Evolutionary conservation across 768 basidiomycete species (phyloP).

Genomic region (Trametopsis cervina): DNA sequence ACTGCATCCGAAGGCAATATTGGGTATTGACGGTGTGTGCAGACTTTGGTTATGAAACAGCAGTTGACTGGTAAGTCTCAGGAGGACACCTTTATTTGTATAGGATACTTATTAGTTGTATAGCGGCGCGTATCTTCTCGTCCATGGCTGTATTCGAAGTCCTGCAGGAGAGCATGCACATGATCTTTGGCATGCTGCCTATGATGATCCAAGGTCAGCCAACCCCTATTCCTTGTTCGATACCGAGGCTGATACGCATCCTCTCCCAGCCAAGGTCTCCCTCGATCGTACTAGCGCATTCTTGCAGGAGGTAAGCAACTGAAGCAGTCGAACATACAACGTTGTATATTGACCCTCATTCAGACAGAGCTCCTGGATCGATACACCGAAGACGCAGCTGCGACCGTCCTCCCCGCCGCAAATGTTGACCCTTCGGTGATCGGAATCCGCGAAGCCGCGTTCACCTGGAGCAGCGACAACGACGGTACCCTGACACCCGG

Average conservation of each 20-base stretch:
- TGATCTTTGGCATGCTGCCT: constrained; percentile 20
- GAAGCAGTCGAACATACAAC: neutral
- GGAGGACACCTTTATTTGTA: neutral
- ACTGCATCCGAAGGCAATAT: neutral
- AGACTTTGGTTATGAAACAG: constrained; percentile 31
- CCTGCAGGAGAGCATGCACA: constrained; percentile 13
- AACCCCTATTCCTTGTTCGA: neutral
- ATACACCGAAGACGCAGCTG: constrained; percentile 6
- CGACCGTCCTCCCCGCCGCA: neutral
- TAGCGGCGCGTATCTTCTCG: constrained; percentile 12
- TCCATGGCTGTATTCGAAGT: constrained; percentile 17
- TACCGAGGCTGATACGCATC: too few relatives aligned
- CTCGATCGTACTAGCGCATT: constrained; percentile 35
- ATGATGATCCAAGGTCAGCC: constrained; percentile 14
- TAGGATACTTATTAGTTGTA: neutral
- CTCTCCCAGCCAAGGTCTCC: constrained; percentile 27
- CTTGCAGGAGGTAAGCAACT: constrained; percentile 21
- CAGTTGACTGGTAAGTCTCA: constrained; percentile 21
- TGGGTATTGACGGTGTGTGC: neutral
- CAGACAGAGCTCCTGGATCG: constrained; percentile 27
- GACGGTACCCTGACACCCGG: constrained; percentile 10
- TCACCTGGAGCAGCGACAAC: constrained; percentile 24
- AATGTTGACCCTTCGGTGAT: constrained; percentile 12
- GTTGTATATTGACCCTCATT: neutral
- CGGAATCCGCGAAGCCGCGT: constrained; percentile 23